These are phyloP conservation scores for Blastobotrys chiropterorum DNA, from an alignment of 805 yeast genomes.

Conservation along the genomic window DNA sequence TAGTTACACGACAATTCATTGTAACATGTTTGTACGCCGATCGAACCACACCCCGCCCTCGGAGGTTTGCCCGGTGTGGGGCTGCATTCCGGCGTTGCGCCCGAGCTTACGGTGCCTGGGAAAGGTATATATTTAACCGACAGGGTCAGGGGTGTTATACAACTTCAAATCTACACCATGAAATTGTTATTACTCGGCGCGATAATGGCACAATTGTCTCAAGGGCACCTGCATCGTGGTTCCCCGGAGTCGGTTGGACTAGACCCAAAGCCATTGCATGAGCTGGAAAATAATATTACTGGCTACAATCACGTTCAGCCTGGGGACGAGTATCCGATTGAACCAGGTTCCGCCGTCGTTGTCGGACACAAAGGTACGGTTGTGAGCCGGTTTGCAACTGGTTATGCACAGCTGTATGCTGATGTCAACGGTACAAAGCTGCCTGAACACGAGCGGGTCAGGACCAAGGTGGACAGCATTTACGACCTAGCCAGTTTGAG, in stretches of 20 bases:
- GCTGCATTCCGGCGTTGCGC: no score
- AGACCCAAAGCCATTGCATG: constrained; percentile 4
- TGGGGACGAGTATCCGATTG: constrained; percentile 4
- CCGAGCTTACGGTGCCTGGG: no score
- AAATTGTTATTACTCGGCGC: background rate
- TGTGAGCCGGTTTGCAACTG: constrained; percentile 11
- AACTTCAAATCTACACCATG: no score
- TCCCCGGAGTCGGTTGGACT: constrained; percentile 10
- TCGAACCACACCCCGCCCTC: background rate
- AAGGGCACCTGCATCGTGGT: background rate
- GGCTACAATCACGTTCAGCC: background rate
- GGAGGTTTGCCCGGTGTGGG: background rate
- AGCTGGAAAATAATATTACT: constrained; percentile 3
- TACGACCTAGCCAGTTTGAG: constrained; percentile 12
- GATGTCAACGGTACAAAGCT: constrained; percentile 9
- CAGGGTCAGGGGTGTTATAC: no score
- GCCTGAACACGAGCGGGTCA: constrained; percentile 6
- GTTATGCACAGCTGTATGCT: constrained; percentile 11
- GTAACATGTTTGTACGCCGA: no score
- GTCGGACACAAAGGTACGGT: constrained; percentile 5
- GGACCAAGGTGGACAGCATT: constrained; percentile 6
- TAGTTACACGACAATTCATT: no score
- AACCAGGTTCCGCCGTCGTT: constrained; percentile 8
- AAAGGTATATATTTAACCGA: no score
- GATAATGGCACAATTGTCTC: background rate